A percentile compares a stretch with the other conserved stretches of the same genome.
phyloP scores from a whole-genome alignment of 441 rosid species.

The Pelargonium fulgidum region DNA sequence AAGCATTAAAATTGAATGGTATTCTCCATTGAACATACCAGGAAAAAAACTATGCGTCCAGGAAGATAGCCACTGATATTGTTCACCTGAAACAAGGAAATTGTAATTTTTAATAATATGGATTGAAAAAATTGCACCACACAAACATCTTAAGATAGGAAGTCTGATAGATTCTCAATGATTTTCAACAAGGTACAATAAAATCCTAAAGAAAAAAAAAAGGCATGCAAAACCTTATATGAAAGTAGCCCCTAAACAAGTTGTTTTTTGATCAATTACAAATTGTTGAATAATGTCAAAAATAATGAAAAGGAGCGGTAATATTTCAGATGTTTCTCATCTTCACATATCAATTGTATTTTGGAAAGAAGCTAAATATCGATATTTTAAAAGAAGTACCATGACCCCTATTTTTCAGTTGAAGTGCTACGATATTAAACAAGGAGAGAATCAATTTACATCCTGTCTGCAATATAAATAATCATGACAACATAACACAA shows the following conservation, averaged over 20 bases:
- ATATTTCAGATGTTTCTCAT: neutral
- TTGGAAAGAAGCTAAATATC: too few relatives aligned
- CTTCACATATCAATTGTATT: neutral
- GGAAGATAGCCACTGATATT: constrained; percentile 99
- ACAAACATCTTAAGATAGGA: neutral
- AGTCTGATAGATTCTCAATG: neutral
- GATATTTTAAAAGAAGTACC: neutral
- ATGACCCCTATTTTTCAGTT: too few relatives aligned
- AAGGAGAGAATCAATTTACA: too few relatives aligned
- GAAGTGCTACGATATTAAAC: too few relatives aligned
- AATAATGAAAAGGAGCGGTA: too few relatives aligned
- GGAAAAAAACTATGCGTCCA: constrained; percentile 94
- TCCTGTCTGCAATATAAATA: neutral
- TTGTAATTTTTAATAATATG: constrained; percentile 6
- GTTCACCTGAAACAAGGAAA: constrained; percentile 58
- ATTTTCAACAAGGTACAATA: too few relatives aligned
- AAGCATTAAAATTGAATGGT: constrained; percentile 9
- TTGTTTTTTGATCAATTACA: too few relatives aligned
- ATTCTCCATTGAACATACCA: constrained; percentile 47
- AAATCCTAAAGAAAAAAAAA: too few relatives aligned
- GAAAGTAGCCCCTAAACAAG: too few relatives aligned
- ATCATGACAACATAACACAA: neutral
- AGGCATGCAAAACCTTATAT: too few relatives aligned
- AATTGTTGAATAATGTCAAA: too few relatives aligned
- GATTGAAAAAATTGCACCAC: neutral